Conservation (phyloP, 805 yeast species). For the Suhomyces xylopsoci region DNA sequence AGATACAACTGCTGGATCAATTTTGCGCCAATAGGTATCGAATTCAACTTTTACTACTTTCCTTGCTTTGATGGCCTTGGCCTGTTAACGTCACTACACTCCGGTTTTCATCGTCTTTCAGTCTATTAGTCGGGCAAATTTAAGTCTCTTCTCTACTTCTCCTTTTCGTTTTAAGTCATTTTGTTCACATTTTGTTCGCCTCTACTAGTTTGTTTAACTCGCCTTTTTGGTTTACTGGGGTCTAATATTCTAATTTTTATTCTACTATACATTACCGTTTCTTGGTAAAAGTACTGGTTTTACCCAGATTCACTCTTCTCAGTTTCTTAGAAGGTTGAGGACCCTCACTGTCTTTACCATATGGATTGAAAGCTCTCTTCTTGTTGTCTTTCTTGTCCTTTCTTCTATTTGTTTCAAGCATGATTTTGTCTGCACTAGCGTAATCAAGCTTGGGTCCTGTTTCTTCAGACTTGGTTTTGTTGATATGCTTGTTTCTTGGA, state of each 20-base stretch:
- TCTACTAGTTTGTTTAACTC: not conserved
- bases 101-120: too few relatives aligned
- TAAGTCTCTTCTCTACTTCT: not conserved
- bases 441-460: conserved; percentile 41
- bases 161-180: too few relatives aligned
- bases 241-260: not conserved
- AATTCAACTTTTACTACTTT: too few relatives aligned
- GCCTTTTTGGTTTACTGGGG: not conserved
- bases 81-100: too few relatives aligned
- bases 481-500: conserved; percentile 5
- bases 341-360: conserved; percentile 46
- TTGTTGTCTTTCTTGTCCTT: conserved; percentile 19
- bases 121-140: too few relatives aligned
- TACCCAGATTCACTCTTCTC: conserved; percentile 35
- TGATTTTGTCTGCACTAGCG: conserved; percentile 39
- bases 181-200: too few relatives aligned
- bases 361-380: conserved; percentile 58
- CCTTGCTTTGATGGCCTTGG: too few relatives aligned
- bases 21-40: too few relatives aligned
- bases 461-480: conserved; percentile 9
- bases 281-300: conserved; percentile 31
- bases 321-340: conserved; percentile 52
- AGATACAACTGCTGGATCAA: not conserved
- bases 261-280: conserved; percentile 5
- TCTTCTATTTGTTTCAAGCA: conserved; percentile 19